Evolutionary conservation across 805 yeast genomes (phyloP).

Genomic region (Cyberlindnera amylophila): DNA sequence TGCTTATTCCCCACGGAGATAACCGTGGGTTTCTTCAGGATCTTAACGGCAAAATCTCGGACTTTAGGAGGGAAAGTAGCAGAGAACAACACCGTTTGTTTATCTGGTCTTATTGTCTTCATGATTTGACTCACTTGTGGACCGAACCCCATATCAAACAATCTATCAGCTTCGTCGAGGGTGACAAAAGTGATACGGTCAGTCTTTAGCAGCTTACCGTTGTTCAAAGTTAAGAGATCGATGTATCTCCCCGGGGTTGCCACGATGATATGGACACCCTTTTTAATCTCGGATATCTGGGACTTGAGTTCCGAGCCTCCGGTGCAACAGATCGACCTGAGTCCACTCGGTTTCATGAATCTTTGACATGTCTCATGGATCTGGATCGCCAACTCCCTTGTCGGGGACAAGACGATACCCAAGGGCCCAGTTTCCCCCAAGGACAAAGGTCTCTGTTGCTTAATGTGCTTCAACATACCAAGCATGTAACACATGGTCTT

Average conservation of each 20-base stretch:
- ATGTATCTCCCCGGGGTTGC: constrained; percentile 96
- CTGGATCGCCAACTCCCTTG: constrained; percentile 88
- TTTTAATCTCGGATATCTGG: constrained; percentile 76
- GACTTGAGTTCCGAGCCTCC: constrained; percentile 84
- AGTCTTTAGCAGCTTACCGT: constrained; percentile 66
- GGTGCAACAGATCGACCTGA: constrained; percentile 73
- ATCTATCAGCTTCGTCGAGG: constrained; percentile 92
- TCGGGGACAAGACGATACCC: constrained; percentile 81
- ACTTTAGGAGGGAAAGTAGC: constrained; percentile 88
- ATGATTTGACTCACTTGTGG: constrained; percentile 88
- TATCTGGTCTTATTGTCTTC: constrained; percentile 73
- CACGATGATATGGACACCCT: constrained; percentile 75
- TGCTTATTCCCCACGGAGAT: constrained; percentile 78
- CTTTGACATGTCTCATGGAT: constrained; percentile 62
- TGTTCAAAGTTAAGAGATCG: constrained; percentile 79
- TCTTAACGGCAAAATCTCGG: constrained; percentile 67
- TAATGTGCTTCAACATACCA: constrained; percentile 81
- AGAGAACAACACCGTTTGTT: constrained; percentile 86
- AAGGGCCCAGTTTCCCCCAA: constrained; percentile 64
- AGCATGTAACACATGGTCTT: constrained; percentile 85
- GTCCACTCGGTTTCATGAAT: constrained; percentile 47
- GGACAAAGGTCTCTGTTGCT: constrained; percentile 57
- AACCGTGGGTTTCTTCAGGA: constrained; percentile 63
- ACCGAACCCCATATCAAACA: constrained; percentile 96
- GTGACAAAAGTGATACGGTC: constrained; percentile 75